A percentile compares a stretch with the other conserved stretches of the same genome.
Conservation (phyloP, 2,329 filamentous ascomycete species). For the Amphichorda felina region DNA sequence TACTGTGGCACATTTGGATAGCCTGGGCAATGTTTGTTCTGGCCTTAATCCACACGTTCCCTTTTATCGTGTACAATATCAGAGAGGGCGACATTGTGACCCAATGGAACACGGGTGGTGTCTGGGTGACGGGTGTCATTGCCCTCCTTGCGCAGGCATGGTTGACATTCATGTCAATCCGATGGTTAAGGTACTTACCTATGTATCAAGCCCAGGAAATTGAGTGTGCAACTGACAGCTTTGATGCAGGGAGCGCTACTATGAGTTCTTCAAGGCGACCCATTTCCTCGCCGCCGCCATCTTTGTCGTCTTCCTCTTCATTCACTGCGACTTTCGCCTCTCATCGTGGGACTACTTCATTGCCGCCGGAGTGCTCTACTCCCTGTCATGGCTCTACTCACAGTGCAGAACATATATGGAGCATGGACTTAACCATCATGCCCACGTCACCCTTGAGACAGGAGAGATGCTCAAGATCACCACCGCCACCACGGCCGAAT, state of each 20-base stretch:
- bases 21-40: constrained; percentile 44
- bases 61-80: constrained; percentile 42
- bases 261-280: constrained; percentile 49
- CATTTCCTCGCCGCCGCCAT: constrained; percentile 39
- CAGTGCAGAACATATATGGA: constrained; percentile 33
- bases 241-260: constrained; percentile 38
- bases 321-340: constrained; percentile 44
- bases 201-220: neutral
- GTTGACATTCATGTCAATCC: constrained; percentile 41
- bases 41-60: constrained; percentile 46
- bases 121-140: constrained; percentile 44
- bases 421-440: constrained; percentile 32
- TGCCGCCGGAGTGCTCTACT: constrained; percentile 35
- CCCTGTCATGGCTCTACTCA: constrained; percentile 30
- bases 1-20: constrained; percentile 42
- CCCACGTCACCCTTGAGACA: constrained; percentile 24
- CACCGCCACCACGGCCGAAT: constrained; percentile 29
- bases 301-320: constrained; percentile 48
- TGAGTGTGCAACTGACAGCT: neutral
- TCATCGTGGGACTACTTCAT: constrained; percentile 52
- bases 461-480: constrained; percentile 24
- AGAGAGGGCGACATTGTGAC: constrained; percentile 32
- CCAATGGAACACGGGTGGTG: constrained; percentile 28
- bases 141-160: constrained; percentile 40
- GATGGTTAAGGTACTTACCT: constrained; percentile 29